Evolutionary conservation across 441 rosid species (phyloP), one percentile per base, ranked within the genome.

Genomic region (Erodium moschatum): DNA sequence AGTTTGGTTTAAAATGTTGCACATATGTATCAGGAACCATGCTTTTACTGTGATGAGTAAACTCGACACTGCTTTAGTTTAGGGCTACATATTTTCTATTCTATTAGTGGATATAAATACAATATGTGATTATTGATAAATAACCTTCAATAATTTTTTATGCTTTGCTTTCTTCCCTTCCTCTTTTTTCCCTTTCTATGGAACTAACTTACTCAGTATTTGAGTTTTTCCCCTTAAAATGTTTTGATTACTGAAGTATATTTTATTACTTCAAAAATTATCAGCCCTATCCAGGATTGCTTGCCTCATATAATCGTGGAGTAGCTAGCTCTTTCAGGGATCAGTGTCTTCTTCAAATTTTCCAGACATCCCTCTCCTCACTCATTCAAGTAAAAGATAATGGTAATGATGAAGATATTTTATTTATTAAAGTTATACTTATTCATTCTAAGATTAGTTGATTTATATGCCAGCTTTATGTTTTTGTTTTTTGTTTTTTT

Each of bases 311-410:
- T 79, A 97, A 92, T 75, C 91, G 98, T 70, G 84, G 96, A 72
- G 96, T 92, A 65, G 93, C 98, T n/a, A 85, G 89, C 85, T 83
- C 87, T 78, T 95, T 95, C 64, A 88, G 96, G 81, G 98, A 92
- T 82, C 97, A 95, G 44, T 86, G 90, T 38, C 95, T 95, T 78
- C 84, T 86, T 80, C 98, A 89, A 81, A 78, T 92, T 76, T 95
- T 95, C 82, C 98, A 84, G 79, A 89, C 90, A 81, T 92, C 98
- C 48, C 78, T 95, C 79, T 83, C 96, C 67, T 90, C 99, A 74
- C 72, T 95, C 80, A 33, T 58, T 81, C 95, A 95, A 77, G 84
- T 95, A 80, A 90, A 89, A 87, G 90, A 65, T 82, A 96, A 89
- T 74, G 99, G 99, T 92, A 85, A 80, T 77, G 70, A 46, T 46